Evolutionary conservation across 495 filamentous ascomycete genomes (phyloP).

Genomic region (Hypoxylon crocopeplum): DNA sequence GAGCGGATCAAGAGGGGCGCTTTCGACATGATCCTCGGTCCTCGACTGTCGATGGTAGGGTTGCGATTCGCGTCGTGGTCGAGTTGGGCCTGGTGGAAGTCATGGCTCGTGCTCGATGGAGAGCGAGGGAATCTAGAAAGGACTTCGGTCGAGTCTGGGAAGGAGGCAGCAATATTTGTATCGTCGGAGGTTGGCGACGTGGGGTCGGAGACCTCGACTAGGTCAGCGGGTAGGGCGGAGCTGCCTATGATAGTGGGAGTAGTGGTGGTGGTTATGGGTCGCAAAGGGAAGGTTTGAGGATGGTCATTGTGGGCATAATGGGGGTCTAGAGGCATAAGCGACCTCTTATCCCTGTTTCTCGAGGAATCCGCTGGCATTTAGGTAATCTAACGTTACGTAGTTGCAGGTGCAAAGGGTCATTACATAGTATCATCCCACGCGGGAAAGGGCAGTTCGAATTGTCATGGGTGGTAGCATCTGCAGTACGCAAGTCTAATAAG

Average conservation of each 20-base stretch:
- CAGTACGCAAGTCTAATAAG: slow-evolving; percentile 22
- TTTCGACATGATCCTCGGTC: slow-evolving; percentile 57
- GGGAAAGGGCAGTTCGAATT: slow-evolving; percentile 18
- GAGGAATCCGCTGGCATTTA: slow-evolving; percentile 18
- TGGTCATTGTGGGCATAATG: slow-evolving; percentile 26
- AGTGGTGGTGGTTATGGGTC: slow-evolving; percentile 28
- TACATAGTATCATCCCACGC: slow-evolving; percentile 15
- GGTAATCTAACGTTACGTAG: slow-evolving; percentile 28
- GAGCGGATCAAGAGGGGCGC: slow-evolving; percentile 63
- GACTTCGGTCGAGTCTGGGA: neutral
- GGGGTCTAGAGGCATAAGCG: slow-evolving; percentile 29
- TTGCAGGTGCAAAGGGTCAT: slow-evolving; percentile 15
- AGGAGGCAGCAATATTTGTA: slow-evolving; percentile 33
- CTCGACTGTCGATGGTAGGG: slow-evolving; percentile 26
- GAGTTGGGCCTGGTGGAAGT: slow-evolving; percentile 22
- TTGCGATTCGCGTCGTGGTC: slow-evolving; percentile 28
- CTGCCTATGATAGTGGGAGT: neutral
- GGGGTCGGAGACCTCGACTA: slow-evolving; percentile 19
- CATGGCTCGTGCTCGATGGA: slow-evolving; percentile 36
- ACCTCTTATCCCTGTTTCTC: slow-evolving; percentile 30
- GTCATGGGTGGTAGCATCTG: slow-evolving; percentile 2
- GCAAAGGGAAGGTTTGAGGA: slow-evolving; percentile 26
- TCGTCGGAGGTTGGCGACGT: slow-evolving; percentile 24
- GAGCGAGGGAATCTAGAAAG: slow-evolving; percentile 26
- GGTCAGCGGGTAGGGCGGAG: slow-evolving; percentile 31